Conservation (phyloP, 345 rosid genomes). For the Noccaea bulbosa region DNA sequence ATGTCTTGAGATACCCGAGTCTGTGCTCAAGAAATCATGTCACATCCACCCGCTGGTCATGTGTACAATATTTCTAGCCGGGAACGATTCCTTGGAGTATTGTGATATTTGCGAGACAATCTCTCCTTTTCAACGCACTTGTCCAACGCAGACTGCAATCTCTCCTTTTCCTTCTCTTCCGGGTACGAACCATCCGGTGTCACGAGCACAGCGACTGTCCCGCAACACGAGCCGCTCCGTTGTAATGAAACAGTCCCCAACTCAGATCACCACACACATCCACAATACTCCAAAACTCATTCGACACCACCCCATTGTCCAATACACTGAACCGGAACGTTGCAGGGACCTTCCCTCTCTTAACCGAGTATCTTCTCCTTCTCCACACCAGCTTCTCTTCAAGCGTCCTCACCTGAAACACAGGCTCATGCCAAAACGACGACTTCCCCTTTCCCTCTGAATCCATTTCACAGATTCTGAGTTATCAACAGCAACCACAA, state of each 20-base stretch:
- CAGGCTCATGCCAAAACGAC: conserved; percentile 92
- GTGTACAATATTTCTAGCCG: no score
- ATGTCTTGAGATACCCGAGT: no score
- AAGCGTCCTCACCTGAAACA: conserved; percentile 80
- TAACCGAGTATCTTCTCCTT: conserved; percentile 82
- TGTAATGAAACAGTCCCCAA: conserved; percentile 92
- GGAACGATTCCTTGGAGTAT: no score
- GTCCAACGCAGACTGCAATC: conserved; percentile 61
- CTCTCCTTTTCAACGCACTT: no score
- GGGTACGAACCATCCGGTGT: conserved; percentile 83
- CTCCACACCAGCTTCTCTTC: conserved; percentile 84
- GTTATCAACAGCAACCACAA: conserved; percentile 60
- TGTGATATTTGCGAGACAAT: no score
- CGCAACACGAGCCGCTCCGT: conserved; percentile 89
- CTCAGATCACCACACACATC: conserved; percentile 80
- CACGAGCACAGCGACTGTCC: conserved; percentile 96
- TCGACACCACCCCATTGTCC: conserved; percentile 92
- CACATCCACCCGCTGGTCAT: no score
- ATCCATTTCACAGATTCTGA: conserved; percentile 68
- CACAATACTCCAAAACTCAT: conserved; percentile 88
- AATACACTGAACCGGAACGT: conserved; percentile 81
- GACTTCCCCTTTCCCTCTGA: conserved; percentile 88
- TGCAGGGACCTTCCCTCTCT: conserved; percentile 67
- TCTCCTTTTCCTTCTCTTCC: conserved; percentile 46
- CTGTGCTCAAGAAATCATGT: no score